These are phyloP conservation scores for Geotrichum candidum DNA, from an alignment of 1,139 yeast species.

Conservation along the genomic window DNA sequence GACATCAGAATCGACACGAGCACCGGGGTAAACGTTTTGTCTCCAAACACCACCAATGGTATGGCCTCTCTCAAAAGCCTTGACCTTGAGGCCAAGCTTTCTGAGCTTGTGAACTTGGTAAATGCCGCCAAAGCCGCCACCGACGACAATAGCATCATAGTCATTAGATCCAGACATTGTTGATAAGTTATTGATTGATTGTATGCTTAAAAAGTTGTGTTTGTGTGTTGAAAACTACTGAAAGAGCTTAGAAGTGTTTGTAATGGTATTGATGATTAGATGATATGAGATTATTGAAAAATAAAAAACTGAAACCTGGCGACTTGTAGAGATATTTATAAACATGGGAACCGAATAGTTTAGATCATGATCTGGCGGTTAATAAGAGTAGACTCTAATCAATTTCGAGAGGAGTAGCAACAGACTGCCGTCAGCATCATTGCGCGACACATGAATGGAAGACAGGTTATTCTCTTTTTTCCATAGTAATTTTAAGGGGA, in stretches of 20 bases:
- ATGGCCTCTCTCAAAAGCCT: conserved; percentile 42
- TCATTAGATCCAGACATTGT: conserved; percentile 15
- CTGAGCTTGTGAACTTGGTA: conserved; percentile 35
- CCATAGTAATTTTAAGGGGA: too few species aligned
- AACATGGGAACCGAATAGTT: not conserved
- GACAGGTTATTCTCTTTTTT: too few species aligned
- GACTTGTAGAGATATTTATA: not conserved
- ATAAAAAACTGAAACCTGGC: not conserved
- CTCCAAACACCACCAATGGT: conserved; percentile 51
- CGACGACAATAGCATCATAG: conserved; percentile 39
- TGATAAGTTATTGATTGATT: not conserved
- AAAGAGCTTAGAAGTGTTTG: not conserved
- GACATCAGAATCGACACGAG: conserved; percentile 46
- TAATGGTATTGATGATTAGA: not conserved
- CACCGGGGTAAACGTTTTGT: conserved; percentile 48
- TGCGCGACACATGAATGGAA: too few species aligned
- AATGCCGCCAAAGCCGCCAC: conserved; percentile 48
- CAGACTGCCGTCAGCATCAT: too few species aligned
- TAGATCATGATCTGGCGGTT: too few species aligned
- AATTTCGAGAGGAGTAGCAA: not conserved
- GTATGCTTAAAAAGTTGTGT: not conserved
- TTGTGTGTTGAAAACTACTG: not conserved
- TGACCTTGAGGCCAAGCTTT: conserved; percentile 35
- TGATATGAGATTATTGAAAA: not conserved
- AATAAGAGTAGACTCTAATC: not conserved